Conservation (phyloP, 805 yeast species). For the Ogataea dorogensis region DNA sequence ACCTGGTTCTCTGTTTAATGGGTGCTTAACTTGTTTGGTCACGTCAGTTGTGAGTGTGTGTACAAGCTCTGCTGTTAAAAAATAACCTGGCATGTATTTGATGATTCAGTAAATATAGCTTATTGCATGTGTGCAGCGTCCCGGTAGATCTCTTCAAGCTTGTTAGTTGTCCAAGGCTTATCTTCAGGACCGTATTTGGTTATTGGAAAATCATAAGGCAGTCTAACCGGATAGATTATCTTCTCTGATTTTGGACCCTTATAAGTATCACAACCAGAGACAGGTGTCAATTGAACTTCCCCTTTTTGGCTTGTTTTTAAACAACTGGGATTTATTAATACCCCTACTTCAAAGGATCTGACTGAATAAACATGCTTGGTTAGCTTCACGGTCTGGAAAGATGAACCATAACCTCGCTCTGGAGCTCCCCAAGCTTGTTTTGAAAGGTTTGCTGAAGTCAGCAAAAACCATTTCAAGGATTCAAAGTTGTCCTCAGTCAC, state of each 20-base stretch:
- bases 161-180: slow-evolving; percentile 48
- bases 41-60: slow-evolving; percentile 12
- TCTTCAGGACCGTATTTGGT: slow-evolving; percentile 39
- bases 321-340: slow-evolving; percentile 40
- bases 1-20: slow-evolving; percentile 13
- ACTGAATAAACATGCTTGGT: slow-evolving; percentile 32
- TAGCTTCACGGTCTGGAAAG: slow-evolving; percentile 10
- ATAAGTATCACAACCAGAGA: slow-evolving; percentile 37
- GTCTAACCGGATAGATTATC: slow-evolving; percentile 36
- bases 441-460: slow-evolving; percentile 75
- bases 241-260: slow-evolving; percentile 2
- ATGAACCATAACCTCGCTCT: slow-evolving; percentile 23
- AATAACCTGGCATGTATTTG: background rate
- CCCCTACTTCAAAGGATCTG: slow-evolving; percentile 55
- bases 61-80: slow-evolving; percentile 12
- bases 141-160: slow-evolving; percentile 15
- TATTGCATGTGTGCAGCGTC: slow-evolving; percentile 1
- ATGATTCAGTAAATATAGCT: background rate
- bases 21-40: slow-evolving; percentile 15
- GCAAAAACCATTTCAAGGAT: slow-evolving; percentile 62
- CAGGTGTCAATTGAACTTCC: slow-evolving; percentile 39
- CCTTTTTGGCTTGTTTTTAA: slow-evolving; percentile 15
- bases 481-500: slow-evolving; percentile 50
- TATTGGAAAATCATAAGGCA: slow-evolving; percentile 59
- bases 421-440: slow-evolving; percentile 78